These are phyloP conservation scores for Mycena albidolilacea DNA, from an alignment of 768 basidiomycete species.

Conservation along the genomic window DNA sequence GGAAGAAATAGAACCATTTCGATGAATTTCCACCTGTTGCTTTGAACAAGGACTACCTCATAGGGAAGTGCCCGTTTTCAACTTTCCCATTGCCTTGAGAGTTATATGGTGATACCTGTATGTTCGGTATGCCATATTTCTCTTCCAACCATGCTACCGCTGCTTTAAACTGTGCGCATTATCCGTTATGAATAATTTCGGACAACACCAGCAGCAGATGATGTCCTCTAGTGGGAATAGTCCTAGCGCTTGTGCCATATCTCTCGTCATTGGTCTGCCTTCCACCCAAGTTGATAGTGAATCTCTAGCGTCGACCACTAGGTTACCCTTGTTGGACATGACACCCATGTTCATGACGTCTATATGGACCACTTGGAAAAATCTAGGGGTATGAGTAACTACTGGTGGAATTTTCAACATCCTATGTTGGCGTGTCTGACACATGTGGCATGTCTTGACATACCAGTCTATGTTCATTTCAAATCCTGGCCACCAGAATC, in stretches of 20 bases:
- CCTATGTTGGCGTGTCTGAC: no score
- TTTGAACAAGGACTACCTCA: no score
- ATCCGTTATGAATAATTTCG: background rate
- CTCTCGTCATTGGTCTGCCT: background rate
- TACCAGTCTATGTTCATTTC: no score
- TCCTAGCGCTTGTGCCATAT: background rate
- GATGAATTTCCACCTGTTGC: background rate
- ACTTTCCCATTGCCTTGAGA: no score
- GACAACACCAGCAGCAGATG: background rate
- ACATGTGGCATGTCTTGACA: no score
- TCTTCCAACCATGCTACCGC: background rate
- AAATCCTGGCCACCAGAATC: no score
- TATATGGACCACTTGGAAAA: constrained; percentile 9
- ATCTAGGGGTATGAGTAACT: constrained; percentile 6
- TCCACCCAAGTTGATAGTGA: no score
- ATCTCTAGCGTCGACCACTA: no score
- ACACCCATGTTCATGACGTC: constrained; percentile 18
- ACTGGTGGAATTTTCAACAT: background rate
- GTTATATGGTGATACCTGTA: background rate
- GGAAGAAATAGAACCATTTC: no score
- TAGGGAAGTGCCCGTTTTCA: no score
- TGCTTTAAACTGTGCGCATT: background rate
- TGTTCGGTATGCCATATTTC: background rate
- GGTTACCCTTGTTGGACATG: background rate
- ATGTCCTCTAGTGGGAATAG: background rate